A percentile compares a stretch with the other conserved stretches of the same genome.
These are phyloP conservation scores for Nicotiana paniculata DNA, from an alignment of 257 asterid species.

Conservation along the genomic window DNA sequence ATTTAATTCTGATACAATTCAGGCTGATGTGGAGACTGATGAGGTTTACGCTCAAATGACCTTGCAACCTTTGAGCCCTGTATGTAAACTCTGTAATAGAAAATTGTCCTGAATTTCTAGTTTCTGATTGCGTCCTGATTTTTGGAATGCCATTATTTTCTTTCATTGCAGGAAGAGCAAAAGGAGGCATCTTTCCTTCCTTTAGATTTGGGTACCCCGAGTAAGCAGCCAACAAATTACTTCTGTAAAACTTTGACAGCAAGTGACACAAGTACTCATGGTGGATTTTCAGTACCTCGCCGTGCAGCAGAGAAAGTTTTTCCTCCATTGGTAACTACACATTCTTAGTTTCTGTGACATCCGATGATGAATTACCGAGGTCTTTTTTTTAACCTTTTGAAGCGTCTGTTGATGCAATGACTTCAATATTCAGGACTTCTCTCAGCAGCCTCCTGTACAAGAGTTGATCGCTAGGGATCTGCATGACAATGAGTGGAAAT, in stretches of 20 bases:
- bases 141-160: neutral
- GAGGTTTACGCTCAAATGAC: conserved; percentile 84
- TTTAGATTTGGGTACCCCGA: conserved; percentile 55
- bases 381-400: neutral
- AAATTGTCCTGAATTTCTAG: neutral
- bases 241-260: conserved; percentile 81
- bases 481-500: conserved; percentile 81
- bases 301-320: conserved; percentile 89
- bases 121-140: neutral
- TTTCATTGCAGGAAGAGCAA: conserved; percentile 62
- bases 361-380: neutral
- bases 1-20: conserved; percentile 19
- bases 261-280: conserved; percentile 81
- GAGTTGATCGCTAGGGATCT: conserved; percentile 78
- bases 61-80: conserved; percentile 68
- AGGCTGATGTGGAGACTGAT: conserved; percentile 80
- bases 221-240: conserved; percentile 77
- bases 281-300: conserved; percentile 87
- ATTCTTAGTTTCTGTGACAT: neutral
- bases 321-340: conserved; percentile 52
- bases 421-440: conserved; percentile 43
- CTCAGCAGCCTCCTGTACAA: conserved; percentile 80
- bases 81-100: conserved; percentile 23
- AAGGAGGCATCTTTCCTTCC: conserved; percentile 70
- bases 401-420: neutral